Percentiles rank a stretch among this genome's conserved stretches.
Conservation (phyloP, 2,329 filamentous ascomycete genomes). For the Aspergillus neotritici region DNA sequence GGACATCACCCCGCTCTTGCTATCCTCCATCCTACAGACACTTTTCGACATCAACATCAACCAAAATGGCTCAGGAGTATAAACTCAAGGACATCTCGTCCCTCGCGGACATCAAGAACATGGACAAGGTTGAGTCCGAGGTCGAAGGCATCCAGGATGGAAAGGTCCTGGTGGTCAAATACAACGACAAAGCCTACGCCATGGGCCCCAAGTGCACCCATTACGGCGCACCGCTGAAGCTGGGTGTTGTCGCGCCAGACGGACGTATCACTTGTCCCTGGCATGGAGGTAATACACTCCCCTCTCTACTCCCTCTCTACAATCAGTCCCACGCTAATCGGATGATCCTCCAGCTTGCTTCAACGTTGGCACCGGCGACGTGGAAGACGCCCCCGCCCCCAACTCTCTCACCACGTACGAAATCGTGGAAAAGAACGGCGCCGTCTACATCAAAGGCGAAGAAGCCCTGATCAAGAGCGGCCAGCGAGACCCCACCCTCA, state of each 20-base stretch:
- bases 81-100: constrained; percentile 69
- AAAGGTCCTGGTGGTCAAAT: constrained; percentile 81
- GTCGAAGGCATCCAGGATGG: constrained; percentile 81
- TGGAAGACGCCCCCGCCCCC: constrained; percentile 88
- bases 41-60: constrained; percentile 11
- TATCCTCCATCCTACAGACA: constrained; percentile 5
- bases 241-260: constrained; percentile 74
- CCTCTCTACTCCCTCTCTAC: neutral
- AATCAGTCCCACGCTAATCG: neutral
- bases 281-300: constrained; percentile 71
- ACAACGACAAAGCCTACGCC: constrained; percentile 69
- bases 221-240: constrained; percentile 83
- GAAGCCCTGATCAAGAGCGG: constrained; percentile 72
- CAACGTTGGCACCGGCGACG: constrained; percentile 79
- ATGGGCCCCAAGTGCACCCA: constrained; percentile 79
- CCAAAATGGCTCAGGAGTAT: constrained; percentile 37
- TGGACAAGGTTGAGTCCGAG: constrained; percentile 82
- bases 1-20: constrained; percentile 1
- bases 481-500: constrained; percentile 66
- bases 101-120: constrained; percentile 63
- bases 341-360: constrained; percentile 70
- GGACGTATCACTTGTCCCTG: constrained; percentile 89
- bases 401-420: constrained; percentile 81
- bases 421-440: constrained; percentile 72
- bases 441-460: constrained; percentile 77